Evolutionary conservation across 73 alveolate genomes (phyloP), one percentile per base, ranked within the genome.

Genomic region (Paramecium primaurelia): DNA sequence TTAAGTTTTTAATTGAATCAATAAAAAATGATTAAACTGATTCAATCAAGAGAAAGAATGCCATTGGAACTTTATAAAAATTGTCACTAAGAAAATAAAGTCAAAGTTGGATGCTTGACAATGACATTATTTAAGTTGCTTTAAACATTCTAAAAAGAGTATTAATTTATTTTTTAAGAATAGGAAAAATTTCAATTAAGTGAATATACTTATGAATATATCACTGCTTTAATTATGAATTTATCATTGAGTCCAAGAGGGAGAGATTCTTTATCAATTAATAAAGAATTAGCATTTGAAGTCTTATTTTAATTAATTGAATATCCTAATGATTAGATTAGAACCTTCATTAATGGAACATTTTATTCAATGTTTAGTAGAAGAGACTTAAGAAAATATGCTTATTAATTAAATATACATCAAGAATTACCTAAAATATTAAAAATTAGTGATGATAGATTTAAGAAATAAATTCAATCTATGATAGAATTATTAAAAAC

Each of bases 171-270:
- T n/a, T 12, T 34, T 37, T 9, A 34, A 75, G 3, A 14, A 1
- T 75, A 96, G 75, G 98, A 98, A 88, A 95, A 96, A 11, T 97
- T 93, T 34, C 54, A 97, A n/a, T 94, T 98, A 38, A 93, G 99
- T 80, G 99, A 97, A 92, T 98, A 98, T 92, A 93, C 99, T n/a
- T 93, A 95, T 11, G 99, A 98, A 92, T 98, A 98, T 95, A 98
- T 99, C 1, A 95, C 99, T 30, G 99, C 99, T 64, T 93, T 98
- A 86, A 96, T 98, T 28, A 98, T 98, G 99, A 98, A 98, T 93
- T 94, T 98, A 28, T 95, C 99, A 49, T 77, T 98, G 45, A 95
- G 99, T 93, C 94, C 98, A 59, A 98, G 98, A 36, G 99, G 99
- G 6, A 94, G 98, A 92, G 98, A 97, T 77, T 97, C 97, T 75